Conservation (phyloP, 164 flowering plant genomes). For the Nymphaea thermarum region DNA sequence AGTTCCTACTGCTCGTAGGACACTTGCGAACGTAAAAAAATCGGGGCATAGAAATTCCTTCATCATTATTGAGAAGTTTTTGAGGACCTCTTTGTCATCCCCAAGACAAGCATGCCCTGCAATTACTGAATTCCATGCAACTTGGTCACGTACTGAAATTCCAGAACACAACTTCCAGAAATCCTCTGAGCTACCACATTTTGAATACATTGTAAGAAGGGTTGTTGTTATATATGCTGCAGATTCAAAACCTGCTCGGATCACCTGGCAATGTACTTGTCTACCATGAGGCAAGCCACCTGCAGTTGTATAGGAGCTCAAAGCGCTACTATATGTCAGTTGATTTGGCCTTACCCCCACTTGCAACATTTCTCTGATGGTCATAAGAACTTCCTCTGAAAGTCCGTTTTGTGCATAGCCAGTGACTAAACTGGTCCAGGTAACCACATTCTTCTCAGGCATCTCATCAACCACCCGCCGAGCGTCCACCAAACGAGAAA, state of each 20-base stretch:
- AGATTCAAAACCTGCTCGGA: slow-evolving; percentile 28
- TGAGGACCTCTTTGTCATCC: slow-evolving; percentile 23
- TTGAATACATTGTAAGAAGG: slow-evolving; percentile 34
- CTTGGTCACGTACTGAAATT: slow-evolving; percentile 22
- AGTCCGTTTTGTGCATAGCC: slow-evolving; percentile 29
- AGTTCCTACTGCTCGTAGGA: slow-evolving; percentile 25
- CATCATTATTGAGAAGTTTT: slow-evolving; percentile 31
- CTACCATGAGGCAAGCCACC: slow-evolving; percentile 22
- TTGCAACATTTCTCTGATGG: slow-evolving; percentile 28
- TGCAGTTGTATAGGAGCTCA: slow-evolving; percentile 29
- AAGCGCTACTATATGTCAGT: slow-evolving; percentile 33
- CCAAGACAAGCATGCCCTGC: slow-evolving; percentile 37
- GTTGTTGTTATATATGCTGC: slow-evolving; percentile 24
- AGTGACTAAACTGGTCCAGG: slow-evolving; percentile 37
- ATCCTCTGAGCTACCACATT: slow-evolving; percentile 26
- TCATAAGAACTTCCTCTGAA: slow-evolving; percentile 24
- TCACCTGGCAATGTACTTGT: slow-evolving; percentile 36
- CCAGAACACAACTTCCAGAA: slow-evolving; percentile 21
- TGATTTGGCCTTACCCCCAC: slow-evolving; percentile 20
- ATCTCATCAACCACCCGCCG: slow-evolving; percentile 24
- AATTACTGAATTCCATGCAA: slow-evolving; percentile 46
- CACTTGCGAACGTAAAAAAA: slow-evolving; percentile 26
- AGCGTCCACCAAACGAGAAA: slow-evolving; percentile 13
- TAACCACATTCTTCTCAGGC: slow-evolving; percentile 25
- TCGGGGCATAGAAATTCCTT: slow-evolving; percentile 19